Conservation (phyloP, 2,329 filamentous ascomycete species). For the Trichoderma breve region DNA sequence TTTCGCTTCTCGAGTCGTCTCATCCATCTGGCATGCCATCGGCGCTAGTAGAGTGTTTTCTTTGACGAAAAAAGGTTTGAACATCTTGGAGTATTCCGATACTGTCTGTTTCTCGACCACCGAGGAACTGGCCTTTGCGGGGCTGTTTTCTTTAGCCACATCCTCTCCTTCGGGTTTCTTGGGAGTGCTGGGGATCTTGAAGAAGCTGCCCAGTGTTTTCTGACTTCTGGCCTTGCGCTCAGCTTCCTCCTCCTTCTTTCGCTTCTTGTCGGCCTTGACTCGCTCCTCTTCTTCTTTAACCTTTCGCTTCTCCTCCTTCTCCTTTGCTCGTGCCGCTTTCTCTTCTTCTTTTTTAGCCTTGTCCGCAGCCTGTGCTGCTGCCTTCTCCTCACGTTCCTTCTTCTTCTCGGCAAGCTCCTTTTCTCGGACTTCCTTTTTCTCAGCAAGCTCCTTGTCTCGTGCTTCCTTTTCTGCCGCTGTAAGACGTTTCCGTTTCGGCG, state of each 20-base stretch:
- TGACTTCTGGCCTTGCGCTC: slow-evolving; percentile 48
- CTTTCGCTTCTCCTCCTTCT: slow-evolving; percentile 41
- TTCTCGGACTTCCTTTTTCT: slow-evolving; percentile 38
- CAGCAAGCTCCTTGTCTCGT: slow-evolving; percentile 30
- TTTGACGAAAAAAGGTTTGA: slow-evolving; percentile 79
- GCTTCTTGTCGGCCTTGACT: slow-evolving; percentile 44
- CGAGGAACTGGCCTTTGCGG: slow-evolving; percentile 29
- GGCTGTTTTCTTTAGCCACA: slow-evolving; percentile 29
- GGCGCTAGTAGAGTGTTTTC: slow-evolving; percentile 69
- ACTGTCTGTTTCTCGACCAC: slow-evolving; percentile 25
- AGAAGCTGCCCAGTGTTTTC: slow-evolving; percentile 48
- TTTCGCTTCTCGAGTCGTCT: slow-evolving; percentile 53
- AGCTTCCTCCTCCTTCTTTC: slow-evolving; percentile 51
- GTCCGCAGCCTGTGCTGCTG: slow-evolving; percentile 37
- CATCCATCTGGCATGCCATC: slow-evolving; percentile 56
- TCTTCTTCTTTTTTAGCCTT: slow-evolving; percentile 42
- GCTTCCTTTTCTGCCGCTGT: slow-evolving; percentile 38
- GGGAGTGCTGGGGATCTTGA: slow-evolving; percentile 40
- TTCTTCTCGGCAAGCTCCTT: slow-evolving; percentile 33
- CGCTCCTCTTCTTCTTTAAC: slow-evolving; percentile 44
- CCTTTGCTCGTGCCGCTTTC: slow-evolving; percentile 37
- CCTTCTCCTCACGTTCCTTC: slow-evolving; percentile 36
- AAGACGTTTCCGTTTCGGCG: slow-evolving; percentile 44
- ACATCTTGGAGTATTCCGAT: slow-evolving; percentile 65
- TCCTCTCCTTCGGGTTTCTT: slow-evolving; percentile 41